phyloP scores from a whole-genome alignment of 768 basidiomycete genomes.

The Pulveroboletus sp. region DNA sequence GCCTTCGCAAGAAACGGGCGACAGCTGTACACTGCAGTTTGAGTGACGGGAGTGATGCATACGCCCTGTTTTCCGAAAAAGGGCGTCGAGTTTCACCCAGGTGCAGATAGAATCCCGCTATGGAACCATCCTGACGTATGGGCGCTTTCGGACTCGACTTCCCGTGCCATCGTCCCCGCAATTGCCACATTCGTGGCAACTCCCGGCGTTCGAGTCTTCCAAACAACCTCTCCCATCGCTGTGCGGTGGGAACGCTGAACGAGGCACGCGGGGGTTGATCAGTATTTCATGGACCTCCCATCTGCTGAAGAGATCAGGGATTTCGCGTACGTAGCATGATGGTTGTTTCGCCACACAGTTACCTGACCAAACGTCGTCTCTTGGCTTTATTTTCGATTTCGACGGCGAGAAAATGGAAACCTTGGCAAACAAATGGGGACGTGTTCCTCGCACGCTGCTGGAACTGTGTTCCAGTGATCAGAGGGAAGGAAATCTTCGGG shows the following conservation, averaged over 20 bases:
- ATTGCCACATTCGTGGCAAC: background rate
- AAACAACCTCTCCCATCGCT: background rate
- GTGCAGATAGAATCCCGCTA: background rate
- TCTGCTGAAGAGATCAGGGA: too few species aligned
- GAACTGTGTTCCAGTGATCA: too few species aligned
- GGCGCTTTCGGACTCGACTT: slow-evolving; percentile 3
- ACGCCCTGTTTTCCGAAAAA: background rate
- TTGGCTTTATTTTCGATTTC: too few species aligned
- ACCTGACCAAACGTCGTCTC: too few species aligned
- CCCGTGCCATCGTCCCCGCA: background rate
- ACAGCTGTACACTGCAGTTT: background rate
- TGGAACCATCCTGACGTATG: background rate
- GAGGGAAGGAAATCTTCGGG: too few species aligned
- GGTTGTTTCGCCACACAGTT: too few species aligned
- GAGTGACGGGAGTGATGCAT: too few species aligned
- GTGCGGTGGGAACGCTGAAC: slow-evolving; percentile 6
- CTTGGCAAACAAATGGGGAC: too few species aligned
- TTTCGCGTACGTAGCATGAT: too few species aligned
- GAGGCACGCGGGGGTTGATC: background rate
- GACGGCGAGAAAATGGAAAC: too few species aligned
- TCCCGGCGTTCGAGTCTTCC: background rate
- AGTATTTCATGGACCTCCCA: too few species aligned
- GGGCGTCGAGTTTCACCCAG: background rate
- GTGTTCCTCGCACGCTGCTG: too few species aligned
- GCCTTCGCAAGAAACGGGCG: background rate